Percentiles rank a stretch among this genome's conserved stretches.
These are phyloP conservation scores for Durusdinium trenchii DNA, from an alignment of 73 alveolate species.

Conservation along the genomic window DNA sequence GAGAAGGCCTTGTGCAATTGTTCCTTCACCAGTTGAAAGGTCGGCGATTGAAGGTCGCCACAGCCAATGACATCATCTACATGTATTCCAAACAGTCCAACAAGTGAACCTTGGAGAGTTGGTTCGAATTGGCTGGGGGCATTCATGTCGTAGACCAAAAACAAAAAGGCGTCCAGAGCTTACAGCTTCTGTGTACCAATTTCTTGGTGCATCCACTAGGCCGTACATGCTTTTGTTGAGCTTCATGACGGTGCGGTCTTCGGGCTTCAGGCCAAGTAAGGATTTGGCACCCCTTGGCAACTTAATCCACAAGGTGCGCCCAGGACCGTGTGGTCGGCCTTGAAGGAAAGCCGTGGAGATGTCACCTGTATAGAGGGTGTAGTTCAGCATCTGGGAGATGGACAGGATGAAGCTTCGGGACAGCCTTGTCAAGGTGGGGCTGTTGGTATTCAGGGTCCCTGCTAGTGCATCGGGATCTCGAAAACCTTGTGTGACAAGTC, in stretches of 20 bases:
- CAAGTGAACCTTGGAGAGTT: too few species aligned
- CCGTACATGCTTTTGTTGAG: conserved; percentile 20
- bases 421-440: background rate
- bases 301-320: background rate
- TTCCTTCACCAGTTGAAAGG: too few species aligned
- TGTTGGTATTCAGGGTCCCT: background rate
- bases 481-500: background rate
- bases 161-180: too few species aligned
- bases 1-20: too few species aligned
- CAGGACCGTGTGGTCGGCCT: background rate
- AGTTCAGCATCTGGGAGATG: background rate
- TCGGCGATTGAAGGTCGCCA: too few species aligned
- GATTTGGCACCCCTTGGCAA: background rate
- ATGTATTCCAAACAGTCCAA: too few species aligned
- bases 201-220: background rate
- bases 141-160: too few species aligned
- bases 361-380: background rate
- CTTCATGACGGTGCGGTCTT: background rate
- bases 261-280: background rate
- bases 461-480: background rate
- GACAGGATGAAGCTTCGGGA: background rate
- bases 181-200: background rate
- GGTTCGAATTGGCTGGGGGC: too few species aligned
- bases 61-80: too few species aligned
- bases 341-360: conserved; percentile 1